Percentiles rank a stretch among this genome's conserved stretches.
phyloP scores from a whole-genome alignment of 2,329 filamentous ascomycete genomes.

The Pseudopithomyces chartarum region DNA sequence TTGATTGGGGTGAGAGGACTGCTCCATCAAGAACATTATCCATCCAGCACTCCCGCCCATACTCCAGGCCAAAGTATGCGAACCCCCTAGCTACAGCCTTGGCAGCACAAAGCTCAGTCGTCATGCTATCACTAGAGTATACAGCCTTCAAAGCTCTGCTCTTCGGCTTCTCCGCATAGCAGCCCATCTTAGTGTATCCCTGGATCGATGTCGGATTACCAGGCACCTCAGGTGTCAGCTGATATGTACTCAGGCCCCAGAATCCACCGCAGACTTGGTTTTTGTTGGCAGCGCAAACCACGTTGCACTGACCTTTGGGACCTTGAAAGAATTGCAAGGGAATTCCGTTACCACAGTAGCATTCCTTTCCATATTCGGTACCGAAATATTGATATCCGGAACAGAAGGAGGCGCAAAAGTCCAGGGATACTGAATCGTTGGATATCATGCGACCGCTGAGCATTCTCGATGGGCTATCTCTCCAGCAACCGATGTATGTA shows the following conservation, averaged over 20 bases:
- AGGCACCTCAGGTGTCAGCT: neutral
- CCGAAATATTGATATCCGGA: conserved; percentile 30
- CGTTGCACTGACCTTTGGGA: conserved; percentile 13
- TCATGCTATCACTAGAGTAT: neutral
- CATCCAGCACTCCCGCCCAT: too few relatives aligned
- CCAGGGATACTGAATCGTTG: conserved; percentile 20
- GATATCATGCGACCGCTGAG: neutral
- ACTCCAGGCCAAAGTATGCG: neutral
- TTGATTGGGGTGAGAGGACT: too few relatives aligned
- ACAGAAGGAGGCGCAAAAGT: conserved; percentile 32
- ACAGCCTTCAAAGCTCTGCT: neutral
- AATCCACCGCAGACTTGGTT: conserved; percentile 16
- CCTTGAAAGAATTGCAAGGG: conserved; percentile 1
- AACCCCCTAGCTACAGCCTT: neutral
- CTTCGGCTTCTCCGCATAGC: neutral
- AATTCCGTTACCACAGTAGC: conserved; percentile 40
- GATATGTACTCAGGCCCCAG: conserved; percentile 13
- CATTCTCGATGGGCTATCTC: neutral
- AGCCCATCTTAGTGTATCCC: neutral
- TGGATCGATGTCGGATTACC: neutral
- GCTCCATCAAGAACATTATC: too few relatives aligned
- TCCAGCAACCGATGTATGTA: neutral
- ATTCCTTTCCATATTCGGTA: conserved; percentile 41
- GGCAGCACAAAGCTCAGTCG: neutral
- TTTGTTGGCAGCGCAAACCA: conserved; percentile 12